These are phyloP conservation scores for Xylariaceae sp. DNA, from an alignment of 2,329 filamentous ascomycete genomes.

Conservation along the genomic window DNA sequence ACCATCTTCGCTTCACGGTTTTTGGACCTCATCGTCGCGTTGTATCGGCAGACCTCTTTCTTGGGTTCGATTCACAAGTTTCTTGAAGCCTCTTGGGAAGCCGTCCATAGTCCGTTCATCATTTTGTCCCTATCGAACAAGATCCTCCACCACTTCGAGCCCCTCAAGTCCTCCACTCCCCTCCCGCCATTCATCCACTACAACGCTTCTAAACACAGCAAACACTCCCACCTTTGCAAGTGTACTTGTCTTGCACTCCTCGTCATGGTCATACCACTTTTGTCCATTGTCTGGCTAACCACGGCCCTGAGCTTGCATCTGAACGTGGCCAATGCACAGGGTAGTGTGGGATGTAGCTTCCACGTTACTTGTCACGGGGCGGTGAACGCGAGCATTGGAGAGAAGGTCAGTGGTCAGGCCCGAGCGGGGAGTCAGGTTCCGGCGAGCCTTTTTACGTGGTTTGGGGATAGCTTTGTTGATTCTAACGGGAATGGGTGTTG, in stretches of 20 bases:
- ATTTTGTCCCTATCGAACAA: too few relatives aligned
- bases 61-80: too few relatives aligned
- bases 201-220: background rate
- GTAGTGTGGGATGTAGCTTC: slow-evolving; percentile 46
- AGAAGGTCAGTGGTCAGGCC: slow-evolving; percentile 60
- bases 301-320: slow-evolving; percentile 4
- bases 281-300: slow-evolving; percentile 19
- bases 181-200: background rate
- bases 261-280: slow-evolving; percentile 22
- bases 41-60: too few relatives aligned
- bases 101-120: too few relatives aligned
- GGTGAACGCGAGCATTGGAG: slow-evolving; percentile 51
- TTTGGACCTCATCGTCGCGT: too few relatives aligned
- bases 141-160: background rate
- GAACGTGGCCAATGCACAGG: background rate
- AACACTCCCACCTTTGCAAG: background rate
- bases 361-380: slow-evolving; percentile 46
- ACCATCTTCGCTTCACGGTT: too few relatives aligned
- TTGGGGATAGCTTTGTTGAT: slow-evolving; percentile 53
- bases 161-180: background rate
- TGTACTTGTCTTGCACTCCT: background rate
- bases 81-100: too few relatives aligned
- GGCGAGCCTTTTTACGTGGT: slow-evolving; percentile 51
- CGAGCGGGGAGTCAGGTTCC: slow-evolving; percentile 49
- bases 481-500: slow-evolving; percentile 56